Evolutionary conservation across 2,329 filamentous ascomycete species (phyloP), one percentile per base, ranked within the genome.

Genomic region (Nigrograna mackinnonii): DNA sequence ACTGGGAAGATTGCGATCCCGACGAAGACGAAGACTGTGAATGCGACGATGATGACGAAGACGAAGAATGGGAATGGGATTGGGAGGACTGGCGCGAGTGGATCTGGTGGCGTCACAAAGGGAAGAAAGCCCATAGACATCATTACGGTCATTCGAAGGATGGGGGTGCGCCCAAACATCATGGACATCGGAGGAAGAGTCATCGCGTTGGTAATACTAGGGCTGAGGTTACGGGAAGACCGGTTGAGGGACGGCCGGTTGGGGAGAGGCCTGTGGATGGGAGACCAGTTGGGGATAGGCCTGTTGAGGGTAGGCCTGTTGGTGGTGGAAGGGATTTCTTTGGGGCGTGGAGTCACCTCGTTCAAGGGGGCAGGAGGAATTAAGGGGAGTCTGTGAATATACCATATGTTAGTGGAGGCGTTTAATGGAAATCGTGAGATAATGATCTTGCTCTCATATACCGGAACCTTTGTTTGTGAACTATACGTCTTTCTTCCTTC

Each of bases 21-120:
- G 31, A 43, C 14, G 22, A 43, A 4, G 43, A 45, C 16, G 22
- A 35, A 4, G 37, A 44, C 32, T 30, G 34, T 18, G 46, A 42
- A 17, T 32, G 22, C 21, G 41, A 44, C 11, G 36, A 43, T 16
- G 21, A 37, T 14, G 39, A 37, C 13, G 34, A 39, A n/a, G 40
- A 41, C 12, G 13, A 24, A 13, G 18, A 24, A 12, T 41, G 35
- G 34, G 35, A 39, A 22, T 46, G 35, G 43, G 20, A 20, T 14
- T 34, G 24, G 41, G 13, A 38, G 12, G 14, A 17, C 18, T 41
- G 43, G 43, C 34, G 20, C 14, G 18, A 21, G 14, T 35, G 36
- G 31, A 4, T n/a, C 13, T 36, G 37, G 37, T 36, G 42, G 31
- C 6, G 16, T 7, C 32, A 12, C 37, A 33, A 4, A 20, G 21